A percentile compares a stretch with the other conserved stretches of the same genome.
phyloP scores from a whole-genome alignment of 345 rosid species.

The Euphorbia tirucalli region DNA sequence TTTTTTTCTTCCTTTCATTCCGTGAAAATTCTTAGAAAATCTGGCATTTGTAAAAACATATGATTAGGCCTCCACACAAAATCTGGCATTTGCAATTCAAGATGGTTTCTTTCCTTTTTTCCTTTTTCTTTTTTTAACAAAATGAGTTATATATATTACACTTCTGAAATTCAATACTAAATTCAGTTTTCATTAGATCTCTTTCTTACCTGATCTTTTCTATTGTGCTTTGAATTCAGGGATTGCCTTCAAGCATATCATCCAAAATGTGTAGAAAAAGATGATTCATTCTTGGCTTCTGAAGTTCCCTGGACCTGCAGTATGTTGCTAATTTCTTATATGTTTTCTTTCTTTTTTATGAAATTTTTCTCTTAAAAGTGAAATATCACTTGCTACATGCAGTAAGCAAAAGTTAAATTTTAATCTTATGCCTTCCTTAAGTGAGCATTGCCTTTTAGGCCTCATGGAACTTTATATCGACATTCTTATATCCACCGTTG shows the following conservation, averaged over 20 bases:
- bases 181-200: neutral
- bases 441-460: neutral
- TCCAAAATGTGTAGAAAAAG: conserved; percentile 34
- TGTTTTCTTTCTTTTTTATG: neutral
- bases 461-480: neutral
- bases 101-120: too few relatives aligned
- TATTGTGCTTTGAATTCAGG: conserved; percentile 26
- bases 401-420: neutral
- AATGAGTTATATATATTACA: too few relatives aligned
- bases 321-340: conserved; percentile 22
- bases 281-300: conserved; percentile 33
- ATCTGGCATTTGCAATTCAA: too few relatives aligned
- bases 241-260: conserved; percentile 51
- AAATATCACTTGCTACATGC: neutral
- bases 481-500: neutral
- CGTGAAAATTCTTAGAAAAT: too few relatives aligned
- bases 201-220: neutral
- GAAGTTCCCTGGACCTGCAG: conserved; percentile 39
- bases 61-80: too few relatives aligned
- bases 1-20: too few relatives aligned
- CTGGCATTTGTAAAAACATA: too few relatives aligned
- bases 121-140: too few relatives aligned
- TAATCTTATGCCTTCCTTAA: neutral
- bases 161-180: too few relatives aligned
- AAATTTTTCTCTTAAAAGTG: neutral